Evolutionary conservation across 2,329 filamentous ascomycete species (phyloP), one percentile per base, ranked within the genome.

Genomic region (Nigrospora sphaerica): DNA sequence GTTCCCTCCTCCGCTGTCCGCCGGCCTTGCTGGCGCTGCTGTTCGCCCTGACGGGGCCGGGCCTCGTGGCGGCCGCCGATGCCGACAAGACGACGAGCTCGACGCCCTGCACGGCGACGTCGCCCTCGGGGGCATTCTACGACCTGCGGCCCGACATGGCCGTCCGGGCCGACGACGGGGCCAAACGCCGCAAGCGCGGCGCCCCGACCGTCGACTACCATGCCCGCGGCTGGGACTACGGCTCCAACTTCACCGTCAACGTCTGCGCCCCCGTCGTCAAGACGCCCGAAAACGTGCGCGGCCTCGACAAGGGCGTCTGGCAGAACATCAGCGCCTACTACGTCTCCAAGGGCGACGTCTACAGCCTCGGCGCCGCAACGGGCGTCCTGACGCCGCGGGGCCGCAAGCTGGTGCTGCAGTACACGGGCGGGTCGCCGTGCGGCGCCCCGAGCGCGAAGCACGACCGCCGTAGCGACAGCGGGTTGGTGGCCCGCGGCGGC

Each of bases 291-390:
- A 71, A 80, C 51, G 78, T 86, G 11, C 74, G 78, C 12, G 86
- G 83, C n/a, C 63, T 91, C 4, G 73, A 81, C 39, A 72, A 78
- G 63, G 62, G 63, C 46, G 57, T 73, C 41, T 88, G 82, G 82
- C 71, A 71, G 65, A 91, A 92, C 56, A 79, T 92, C 54, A 89
- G 85, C 71, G 88, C 86, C 17, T 91, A 83, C 60, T 93, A 92
- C 61, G 74, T 77, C 60, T 71, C 73, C 41, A 74, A 78, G 39
- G 82, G 80, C 39, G 79, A 84, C 60, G 70, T 78, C 40, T 90
- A 84, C 62, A 87, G 85, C n/a, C 75, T 92, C 59, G 87, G 87
- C 81, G 87, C 67, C 54, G 72, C 83, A 60, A 78, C 76, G 2
- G 70, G 74, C 44, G 60, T 69, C 7, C 62, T 83, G 16, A 61